Percentiles rank a stretch among this genome's conserved stretches.
These are phyloP conservation scores for Chaetothyriales sp. DNA, from an alignment of 2,329 filamentous ascomycete species.

Conservation along the genomic window DNA sequence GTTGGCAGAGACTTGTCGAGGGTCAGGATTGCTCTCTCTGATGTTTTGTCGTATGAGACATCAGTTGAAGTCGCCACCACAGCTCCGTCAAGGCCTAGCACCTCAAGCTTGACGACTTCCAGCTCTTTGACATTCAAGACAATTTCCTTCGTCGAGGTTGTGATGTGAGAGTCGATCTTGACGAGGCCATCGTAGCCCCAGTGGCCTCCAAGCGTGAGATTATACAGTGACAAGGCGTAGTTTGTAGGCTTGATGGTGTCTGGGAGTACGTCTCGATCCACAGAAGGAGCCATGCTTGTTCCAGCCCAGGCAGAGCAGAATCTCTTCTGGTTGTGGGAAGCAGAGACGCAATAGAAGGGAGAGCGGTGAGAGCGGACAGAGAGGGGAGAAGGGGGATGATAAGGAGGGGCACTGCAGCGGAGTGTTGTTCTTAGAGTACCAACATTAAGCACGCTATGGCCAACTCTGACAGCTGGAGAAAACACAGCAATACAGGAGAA, in stretches of 20 bases:
- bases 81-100: slow-evolving; percentile 41
- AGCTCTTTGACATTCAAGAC: slow-evolving; percentile 77
- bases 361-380: neutral
- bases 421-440: neutral
- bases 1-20: slow-evolving; percentile 62
- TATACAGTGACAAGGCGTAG: slow-evolving; percentile 69
- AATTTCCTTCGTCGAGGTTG: slow-evolving; percentile 59
- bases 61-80: slow-evolving; percentile 22
- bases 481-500: neutral
- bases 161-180: slow-evolving; percentile 62
- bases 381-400: slow-evolving; percentile 22
- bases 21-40: slow-evolving; percentile 66
- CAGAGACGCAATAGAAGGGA: slow-evolving; percentile 28
- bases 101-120: slow-evolving; percentile 54
- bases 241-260: slow-evolving; percentile 61
- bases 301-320: slow-evolving; percentile 30
- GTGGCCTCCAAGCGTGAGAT: slow-evolving; percentile 55
- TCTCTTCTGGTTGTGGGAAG: slow-evolving; percentile 9
- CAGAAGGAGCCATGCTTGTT: slow-evolving; percentile 27
- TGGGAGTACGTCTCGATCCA: slow-evolving; percentile 34
- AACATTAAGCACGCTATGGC: neutral
- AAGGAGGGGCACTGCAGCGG: neutral
- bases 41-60: slow-evolving; percentile 68
- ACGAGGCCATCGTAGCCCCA: slow-evolving; percentile 83
- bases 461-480: neutral